phyloP scores from a whole-genome alignment of 208 protist genomes.

The Trypanosoma platydactyli region DNA sequence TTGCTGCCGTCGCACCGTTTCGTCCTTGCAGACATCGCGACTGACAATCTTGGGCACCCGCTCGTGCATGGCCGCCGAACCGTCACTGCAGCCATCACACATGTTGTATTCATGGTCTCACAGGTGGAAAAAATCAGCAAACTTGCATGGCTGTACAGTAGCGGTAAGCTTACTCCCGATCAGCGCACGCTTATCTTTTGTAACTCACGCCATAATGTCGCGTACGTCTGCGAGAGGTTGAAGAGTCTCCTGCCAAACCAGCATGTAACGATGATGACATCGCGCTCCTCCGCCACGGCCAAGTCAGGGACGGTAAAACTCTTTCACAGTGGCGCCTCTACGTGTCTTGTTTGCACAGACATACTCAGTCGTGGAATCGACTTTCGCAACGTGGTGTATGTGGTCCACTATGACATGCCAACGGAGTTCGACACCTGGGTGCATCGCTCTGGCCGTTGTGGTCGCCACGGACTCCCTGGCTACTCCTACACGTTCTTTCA shows the following conservation, averaged over 20 bases:
- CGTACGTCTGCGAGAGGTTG: conserved; percentile 67
- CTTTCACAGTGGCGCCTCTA: conserved; percentile 91
- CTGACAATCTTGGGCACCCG: conserved; percentile 37
- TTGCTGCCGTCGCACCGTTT: conserved; percentile 81
- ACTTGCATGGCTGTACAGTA: conserved; percentile 70
- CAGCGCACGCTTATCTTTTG: conserved; percentile 86
- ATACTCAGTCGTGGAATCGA: conserved; percentile 97
- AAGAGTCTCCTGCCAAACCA: conserved; percentile 39
- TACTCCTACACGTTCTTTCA: conserved; percentile 88
- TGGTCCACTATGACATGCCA: conserved; percentile 98
- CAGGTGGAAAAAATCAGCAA: conserved; percentile 74
- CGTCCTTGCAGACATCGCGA: conserved; percentile 55
- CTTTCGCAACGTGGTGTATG: conserved; percentile 96
- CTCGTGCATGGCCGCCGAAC: conserved; percentile 6
- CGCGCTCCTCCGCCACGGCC: conserved; percentile 52
- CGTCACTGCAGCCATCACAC: conserved; percentile 28
- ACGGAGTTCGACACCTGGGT: conserved; percentile 96
- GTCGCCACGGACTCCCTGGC: conserved; percentile 72
- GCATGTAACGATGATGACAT: conserved; percentile 65
- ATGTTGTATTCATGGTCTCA: conserved; percentile 72
- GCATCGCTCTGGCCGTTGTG: conserved; percentile 96
- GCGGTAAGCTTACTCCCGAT: conserved; percentile 51
- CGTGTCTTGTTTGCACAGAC: conserved; percentile 97
- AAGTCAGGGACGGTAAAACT: conserved; percentile 81
- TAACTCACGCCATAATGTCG: conserved; percentile 85